phyloP scores from a whole-genome alignment of 805 yeast genomes.

The Kodamaea nitidulidarum region DNA sequence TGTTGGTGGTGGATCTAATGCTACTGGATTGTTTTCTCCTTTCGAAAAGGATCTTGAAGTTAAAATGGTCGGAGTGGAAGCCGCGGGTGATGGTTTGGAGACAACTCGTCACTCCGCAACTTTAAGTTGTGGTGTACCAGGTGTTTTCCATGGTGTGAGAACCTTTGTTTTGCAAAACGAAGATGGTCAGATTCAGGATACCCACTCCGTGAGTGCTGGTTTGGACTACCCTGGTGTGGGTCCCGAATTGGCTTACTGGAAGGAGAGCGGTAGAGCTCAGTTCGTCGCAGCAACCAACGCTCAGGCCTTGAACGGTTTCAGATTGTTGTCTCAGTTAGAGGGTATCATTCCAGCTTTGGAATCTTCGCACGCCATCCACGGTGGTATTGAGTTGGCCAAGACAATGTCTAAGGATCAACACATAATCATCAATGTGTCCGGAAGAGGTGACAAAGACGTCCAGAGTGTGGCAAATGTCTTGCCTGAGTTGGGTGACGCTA shows the following conservation, averaged over 20 bases:
- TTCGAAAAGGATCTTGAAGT: conserved; percentile 80
- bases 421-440: conserved; percentile 85
- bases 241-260: conserved; percentile 96
- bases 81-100: conserved; percentile 96
- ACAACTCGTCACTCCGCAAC: conserved; percentile 92
- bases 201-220: conserved; percentile 98
- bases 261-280: conserved; percentile 85
- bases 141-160: conserved; percentile 97
- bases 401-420: conserved; percentile 74
- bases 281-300: conserved; percentile 93
- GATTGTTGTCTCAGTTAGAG: conserved; percentile 82
- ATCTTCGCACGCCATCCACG: conserved; percentile 93
- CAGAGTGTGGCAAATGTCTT: conserved; percentile 94
- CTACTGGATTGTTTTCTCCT: conserved; percentile 93
- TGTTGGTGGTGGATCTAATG: conserved; percentile 99
- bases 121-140: conserved; percentile 89
- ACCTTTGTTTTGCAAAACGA: conserved; percentile 86
- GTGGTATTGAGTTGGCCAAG: conserved; percentile 84
- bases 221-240: conserved; percentile 99
- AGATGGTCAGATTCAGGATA: conserved; percentile 96
- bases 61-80: conserved; percentile 88
- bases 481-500: conserved; percentile 84
- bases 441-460: conserved; percentile 99
- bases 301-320: conserved; percentile 91
- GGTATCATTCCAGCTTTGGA: conserved; percentile 99